Evolutionary conservation across 176 grass and related monocot genomes (phyloP), one percentile per base, ranked within the genome.

Genomic region (Carex pumila): DNA sequence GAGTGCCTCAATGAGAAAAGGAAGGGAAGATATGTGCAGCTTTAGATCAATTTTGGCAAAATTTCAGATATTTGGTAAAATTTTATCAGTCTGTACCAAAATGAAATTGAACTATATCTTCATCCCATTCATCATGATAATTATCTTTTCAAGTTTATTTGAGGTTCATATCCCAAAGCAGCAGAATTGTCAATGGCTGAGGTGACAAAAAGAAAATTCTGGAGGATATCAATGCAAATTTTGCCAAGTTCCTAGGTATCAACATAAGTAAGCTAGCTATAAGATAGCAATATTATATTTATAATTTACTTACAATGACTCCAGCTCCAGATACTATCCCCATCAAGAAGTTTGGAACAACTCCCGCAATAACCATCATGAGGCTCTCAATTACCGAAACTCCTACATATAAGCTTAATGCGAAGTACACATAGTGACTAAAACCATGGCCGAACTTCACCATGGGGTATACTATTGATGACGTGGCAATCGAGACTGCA

Each of bases 301-400:
- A 66, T 66, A 14, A 65, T 29, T 18, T 8, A 29, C 88, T 85
- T 79, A 99, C 96, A 52, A 99, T 95, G 80, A 95, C 88, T 1
- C 96, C 96, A 6, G 96, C 96, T 75, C 96, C 96, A 5, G 91
- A 89, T 83, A 99, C 74, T 43, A 95, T 91, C 7, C 96, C 96
- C 93, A 99, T 94, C 80, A 99, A 88, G 88, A 92, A 99, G 82
- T 99, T 99, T 13, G 96, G 96, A 61, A 99, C 96, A 8, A 99
- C 86, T 3, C 91, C 92, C 0, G 96, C 92, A 69, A 99, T 93
- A 77, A 99, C 89, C 96, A 99, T 99, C 96, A 99, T 99, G 50
- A 99, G 88, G 81, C 93, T 95, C 89, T 99, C 96, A 12, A 99
- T 92, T 47, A 95, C 90, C 0, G 96, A 93, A 79, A 99, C 86